phyloP scores from a whole-genome alignment of 768 basidiomycete genomes.

The Wakefieldia striispora region DNA sequence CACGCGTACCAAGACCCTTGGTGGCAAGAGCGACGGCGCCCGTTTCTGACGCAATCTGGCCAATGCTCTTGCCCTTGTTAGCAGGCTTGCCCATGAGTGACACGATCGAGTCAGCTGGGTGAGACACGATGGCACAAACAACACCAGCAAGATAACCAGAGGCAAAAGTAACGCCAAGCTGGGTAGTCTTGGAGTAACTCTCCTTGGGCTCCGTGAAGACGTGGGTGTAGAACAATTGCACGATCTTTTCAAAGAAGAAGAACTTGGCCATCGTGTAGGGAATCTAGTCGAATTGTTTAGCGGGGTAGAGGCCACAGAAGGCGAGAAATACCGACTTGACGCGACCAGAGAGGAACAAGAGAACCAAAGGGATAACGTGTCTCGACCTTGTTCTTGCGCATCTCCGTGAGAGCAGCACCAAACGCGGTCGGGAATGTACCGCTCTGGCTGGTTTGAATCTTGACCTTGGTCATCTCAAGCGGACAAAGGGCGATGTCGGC shows the following conservation, averaged over 20 bases:
- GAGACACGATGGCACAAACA: slow-evolving; percentile 93
- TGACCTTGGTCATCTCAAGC: slow-evolving; percentile 91
- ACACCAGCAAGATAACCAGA: slow-evolving; percentile 96
- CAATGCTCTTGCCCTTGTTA: slow-evolving; percentile 79
- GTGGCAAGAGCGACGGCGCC: slow-evolving; percentile 65
- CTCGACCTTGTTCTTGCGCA: slow-evolving; percentile 62
- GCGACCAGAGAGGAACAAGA: slow-evolving; percentile 83
- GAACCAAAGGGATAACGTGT: slow-evolving; percentile 87
- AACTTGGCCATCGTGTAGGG: slow-evolving; percentile 99
- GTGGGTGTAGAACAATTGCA: slow-evolving; percentile 82
- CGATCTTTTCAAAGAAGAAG: slow-evolving; percentile 92
- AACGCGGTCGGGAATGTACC: slow-evolving; percentile 81
- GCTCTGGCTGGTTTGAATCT: slow-evolving; percentile 74
- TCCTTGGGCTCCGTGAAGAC: slow-evolving; percentile 81
- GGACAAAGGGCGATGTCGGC: slow-evolving; percentile 96
- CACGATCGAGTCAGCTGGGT: slow-evolving; percentile 92
- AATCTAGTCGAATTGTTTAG: not conserved
- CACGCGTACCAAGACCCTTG: slow-evolving; percentile 85
- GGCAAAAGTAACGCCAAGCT: slow-evolving; percentile 85
- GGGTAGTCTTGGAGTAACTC: slow-evolving; percentile 74
- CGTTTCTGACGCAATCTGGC: slow-evolving; percentile 68
- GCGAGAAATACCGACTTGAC: slow-evolving; percentile 37
- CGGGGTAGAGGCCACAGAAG: no score
- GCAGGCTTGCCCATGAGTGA: slow-evolving; percentile 89
- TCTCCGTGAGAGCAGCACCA: slow-evolving; percentile 65